These are phyloP conservation scores for Zygosaccharomyces lentus DNA, from an alignment of 805 yeast genomes.

Conservation along the genomic window DNA sequence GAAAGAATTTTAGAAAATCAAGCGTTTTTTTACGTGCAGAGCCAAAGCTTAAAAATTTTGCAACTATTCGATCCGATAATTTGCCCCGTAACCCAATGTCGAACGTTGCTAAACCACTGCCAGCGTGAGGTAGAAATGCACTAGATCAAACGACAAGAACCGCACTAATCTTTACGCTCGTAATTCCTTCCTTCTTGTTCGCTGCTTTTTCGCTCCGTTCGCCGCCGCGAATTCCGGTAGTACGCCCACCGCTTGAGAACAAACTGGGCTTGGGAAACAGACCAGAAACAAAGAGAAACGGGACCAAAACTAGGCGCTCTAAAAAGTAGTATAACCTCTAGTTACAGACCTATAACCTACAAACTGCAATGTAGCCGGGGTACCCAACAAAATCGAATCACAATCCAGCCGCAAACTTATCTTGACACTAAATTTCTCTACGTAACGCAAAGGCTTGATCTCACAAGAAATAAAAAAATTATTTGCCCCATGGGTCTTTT, in stretches of 20 bases:
- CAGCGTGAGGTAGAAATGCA: too few species aligned
- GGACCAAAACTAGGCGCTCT: not conserved
- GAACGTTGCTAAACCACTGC: too few species aligned
- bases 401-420: not conserved
- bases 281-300: not conserved
- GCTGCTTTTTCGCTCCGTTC: slow-evolving; percentile 6
- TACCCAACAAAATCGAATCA: not conserved
- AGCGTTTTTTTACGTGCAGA: too few species aligned
- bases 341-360: not conserved
- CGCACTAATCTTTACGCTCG: too few species aligned
- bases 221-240: slow-evolving; percentile 4
- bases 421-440: not conserved
- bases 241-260: not conserved
- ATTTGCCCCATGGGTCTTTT: slow-evolving; percentile 5
- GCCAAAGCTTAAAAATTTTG: too few species aligned
- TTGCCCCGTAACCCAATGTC: too few species aligned
- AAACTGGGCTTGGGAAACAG: slow-evolving; percentile 2
- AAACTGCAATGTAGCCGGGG: not conserved
- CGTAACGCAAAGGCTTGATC: slow-evolving; percentile 1
- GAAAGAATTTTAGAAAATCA: too few species aligned
- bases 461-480: slow-evolving; percentile 2
- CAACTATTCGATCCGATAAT: too few species aligned
- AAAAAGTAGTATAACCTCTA: not conserved
- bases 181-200: not conserved
- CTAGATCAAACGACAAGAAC: too few species aligned